Evolutionary conservation across 2,329 filamentous ascomycete species (phyloP).

Genomic region (Cryphonectria japonica): DNA sequence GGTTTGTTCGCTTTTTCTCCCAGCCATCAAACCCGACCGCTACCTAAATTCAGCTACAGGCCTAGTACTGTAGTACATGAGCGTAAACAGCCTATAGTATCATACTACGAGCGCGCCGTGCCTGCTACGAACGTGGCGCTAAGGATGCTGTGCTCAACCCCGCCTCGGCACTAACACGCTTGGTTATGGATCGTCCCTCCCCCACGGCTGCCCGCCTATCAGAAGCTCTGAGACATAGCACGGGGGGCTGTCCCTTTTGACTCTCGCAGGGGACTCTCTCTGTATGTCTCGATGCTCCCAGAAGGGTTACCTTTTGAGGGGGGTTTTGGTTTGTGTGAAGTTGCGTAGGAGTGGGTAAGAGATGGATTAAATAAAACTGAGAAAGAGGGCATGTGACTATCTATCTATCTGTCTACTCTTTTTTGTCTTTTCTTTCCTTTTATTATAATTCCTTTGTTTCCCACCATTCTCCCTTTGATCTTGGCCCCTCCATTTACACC

Average conservation of each 20-base stretch:
- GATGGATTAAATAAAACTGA: background rate
- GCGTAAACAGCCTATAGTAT: background rate
- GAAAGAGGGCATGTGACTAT: background rate
- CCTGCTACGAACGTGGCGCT: background rate
- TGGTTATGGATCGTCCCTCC: background rate
- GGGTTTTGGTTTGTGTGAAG: no score
- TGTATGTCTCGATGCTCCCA: background rate
- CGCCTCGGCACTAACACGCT: background rate
- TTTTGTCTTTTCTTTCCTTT: background rate
- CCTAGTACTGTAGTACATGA: background rate
- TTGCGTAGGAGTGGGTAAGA: background rate
- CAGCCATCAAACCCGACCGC: background rate
- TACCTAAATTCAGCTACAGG: background rate
- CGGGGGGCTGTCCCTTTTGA: background rate
- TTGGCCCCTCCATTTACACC: no score
- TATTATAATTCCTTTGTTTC: background rate
- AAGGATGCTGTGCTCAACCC: background rate
- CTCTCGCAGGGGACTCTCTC: background rate
- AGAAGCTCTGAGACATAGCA: background rate
- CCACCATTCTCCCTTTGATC: background rate
- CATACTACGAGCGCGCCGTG: background rate
- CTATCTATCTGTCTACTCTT: background rate
- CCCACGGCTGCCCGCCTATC: background rate
- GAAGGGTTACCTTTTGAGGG: no score
- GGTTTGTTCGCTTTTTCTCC: background rate